These are phyloP conservation scores for Orbilia blumenaviensis DNA, from an alignment of 2,329 filamentous ascomycete genomes.

Conservation along the genomic window DNA sequence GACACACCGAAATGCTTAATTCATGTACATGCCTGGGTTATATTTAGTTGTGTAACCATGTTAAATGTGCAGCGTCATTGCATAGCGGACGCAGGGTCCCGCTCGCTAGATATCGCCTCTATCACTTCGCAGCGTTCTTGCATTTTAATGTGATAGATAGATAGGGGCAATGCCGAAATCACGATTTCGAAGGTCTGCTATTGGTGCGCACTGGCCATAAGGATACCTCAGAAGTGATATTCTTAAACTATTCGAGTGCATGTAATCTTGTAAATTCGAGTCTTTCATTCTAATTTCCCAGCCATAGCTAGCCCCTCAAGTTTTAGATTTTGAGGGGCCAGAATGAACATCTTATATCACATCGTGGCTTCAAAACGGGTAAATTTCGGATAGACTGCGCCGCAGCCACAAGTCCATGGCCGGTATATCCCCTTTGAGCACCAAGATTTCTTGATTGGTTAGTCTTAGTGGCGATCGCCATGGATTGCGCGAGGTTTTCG, in stretches of 20 bases:
- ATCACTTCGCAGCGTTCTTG: background rate
- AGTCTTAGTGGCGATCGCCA: constrained; percentile 24
- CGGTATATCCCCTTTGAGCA: background rate
- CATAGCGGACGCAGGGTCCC: constrained; percentile 12
- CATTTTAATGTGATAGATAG: background rate
- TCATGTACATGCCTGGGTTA: background rate
- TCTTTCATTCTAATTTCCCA: too few relatives aligned
- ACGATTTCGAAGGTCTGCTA: too few relatives aligned
- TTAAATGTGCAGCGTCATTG: constrained; percentile 1
- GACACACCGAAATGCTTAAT: background rate
- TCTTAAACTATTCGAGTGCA: too few relatives aligned
- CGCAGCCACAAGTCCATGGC: background rate
- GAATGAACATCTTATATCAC: background rate
- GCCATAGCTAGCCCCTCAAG: too few relatives aligned
- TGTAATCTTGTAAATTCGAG: too few relatives aligned
- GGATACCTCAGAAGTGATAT: too few relatives aligned
- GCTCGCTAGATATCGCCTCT: background rate
- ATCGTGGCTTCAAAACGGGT: background rate
- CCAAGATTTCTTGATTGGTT: constrained; percentile 25
- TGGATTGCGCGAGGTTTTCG: background rate
- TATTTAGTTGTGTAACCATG: constrained; percentile 9
- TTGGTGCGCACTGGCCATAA: too few relatives aligned
- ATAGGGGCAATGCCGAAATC: too few relatives aligned
- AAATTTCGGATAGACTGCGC: constrained; percentile 6
- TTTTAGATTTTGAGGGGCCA: too few relatives aligned